These are phyloP conservation scores for Metarhizium guizhouense DNA, from an alignment of 2,329 filamentous ascomycete genomes.

Conservation along the genomic window DNA sequence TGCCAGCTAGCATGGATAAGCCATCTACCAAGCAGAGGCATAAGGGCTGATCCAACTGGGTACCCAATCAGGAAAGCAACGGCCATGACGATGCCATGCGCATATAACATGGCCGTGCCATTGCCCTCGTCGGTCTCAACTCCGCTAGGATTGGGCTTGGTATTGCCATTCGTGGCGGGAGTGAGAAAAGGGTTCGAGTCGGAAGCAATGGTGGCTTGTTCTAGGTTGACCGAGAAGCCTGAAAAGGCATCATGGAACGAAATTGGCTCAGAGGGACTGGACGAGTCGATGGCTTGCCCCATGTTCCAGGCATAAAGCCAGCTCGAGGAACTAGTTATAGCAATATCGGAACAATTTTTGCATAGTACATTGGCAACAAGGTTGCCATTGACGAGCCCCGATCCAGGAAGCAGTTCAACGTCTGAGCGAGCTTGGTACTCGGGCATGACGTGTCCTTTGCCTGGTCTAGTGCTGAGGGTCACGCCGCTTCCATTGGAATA, in stretches of 20 bases:
- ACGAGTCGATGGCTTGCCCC: constrained; percentile 36
- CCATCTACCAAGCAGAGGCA: constrained; percentile 50
- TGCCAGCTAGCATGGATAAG: constrained; percentile 48
- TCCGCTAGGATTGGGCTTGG: constrained; percentile 4
- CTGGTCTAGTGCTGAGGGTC: constrained; percentile 49
- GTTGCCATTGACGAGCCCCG: constrained; percentile 39
- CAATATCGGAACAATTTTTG: constrained; percentile 38
- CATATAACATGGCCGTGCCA: constrained; percentile 21
- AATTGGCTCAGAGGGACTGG: constrained; percentile 29
- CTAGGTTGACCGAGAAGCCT: constrained; percentile 39
- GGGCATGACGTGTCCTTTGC: constrained; percentile 38
- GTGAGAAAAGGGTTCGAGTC: constrained; percentile 44
- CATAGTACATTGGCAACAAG: constrained; percentile 54
- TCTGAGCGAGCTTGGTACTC: constrained; percentile 31
- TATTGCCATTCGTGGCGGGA: constrained; percentile 2
- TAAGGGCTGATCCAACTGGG: constrained; percentile 49
- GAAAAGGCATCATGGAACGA: constrained; percentile 35
- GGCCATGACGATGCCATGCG: constrained; percentile 53
- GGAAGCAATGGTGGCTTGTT: constrained; percentile 32
- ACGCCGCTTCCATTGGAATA: constrained; percentile 54
- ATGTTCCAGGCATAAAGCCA: constrained; percentile 48
- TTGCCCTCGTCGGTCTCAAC: constrained; percentile 9
- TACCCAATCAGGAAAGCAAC: constrained; percentile 50
- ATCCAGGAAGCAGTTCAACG: constrained; percentile 47
- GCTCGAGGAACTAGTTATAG: constrained; percentile 27